Conservation (phyloP, 2,329 filamentous ascomycete species). For the Tolypocladium paradoxum region DNA sequence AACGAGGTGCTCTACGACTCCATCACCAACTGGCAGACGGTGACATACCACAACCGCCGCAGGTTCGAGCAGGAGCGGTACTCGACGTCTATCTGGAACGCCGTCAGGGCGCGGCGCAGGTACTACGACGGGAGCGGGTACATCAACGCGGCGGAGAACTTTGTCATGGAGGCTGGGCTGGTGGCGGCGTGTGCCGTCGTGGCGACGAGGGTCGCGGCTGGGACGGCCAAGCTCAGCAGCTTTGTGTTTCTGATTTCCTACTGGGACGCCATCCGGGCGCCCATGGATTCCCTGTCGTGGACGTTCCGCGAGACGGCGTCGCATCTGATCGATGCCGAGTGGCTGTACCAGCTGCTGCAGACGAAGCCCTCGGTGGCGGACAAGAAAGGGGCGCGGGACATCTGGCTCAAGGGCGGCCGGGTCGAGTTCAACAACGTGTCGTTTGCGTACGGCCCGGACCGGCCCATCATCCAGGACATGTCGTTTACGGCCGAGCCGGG, state of each 20-base stretch:
- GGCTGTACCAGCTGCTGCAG: conserved; percentile 44
- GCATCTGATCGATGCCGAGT: conserved; percentile 55
- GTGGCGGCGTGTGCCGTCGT: conserved; percentile 3
- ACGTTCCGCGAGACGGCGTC: conserved; percentile 15
- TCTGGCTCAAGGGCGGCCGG: conserved; percentile 33
- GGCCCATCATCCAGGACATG: conserved; percentile 37
- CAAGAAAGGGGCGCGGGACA: conserved; percentile 28
- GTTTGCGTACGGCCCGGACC: conserved; percentile 45
- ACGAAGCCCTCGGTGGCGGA: conserved; percentile 46
- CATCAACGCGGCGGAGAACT: conserved; percentile 4
- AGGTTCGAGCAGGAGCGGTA: conserved; percentile 13
- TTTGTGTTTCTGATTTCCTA: conserved; percentile 57
- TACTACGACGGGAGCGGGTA: conserved; percentile 2
- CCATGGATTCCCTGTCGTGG: conserved; percentile 22
- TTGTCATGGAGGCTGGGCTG: conserved; percentile 9
- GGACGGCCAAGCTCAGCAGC: conserved; percentile 16
- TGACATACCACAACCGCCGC: conserved; percentile 6
- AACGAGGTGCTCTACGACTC: conserved; percentile 3
- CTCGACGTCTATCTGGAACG: conserved; percentile 2
- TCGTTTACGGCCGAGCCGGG: conserved; percentile 38
- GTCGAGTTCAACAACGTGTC: conserved; percentile 44
- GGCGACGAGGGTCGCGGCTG: conserved; percentile 3
- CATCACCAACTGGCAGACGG: conserved; percentile 3
- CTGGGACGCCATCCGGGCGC: conserved; percentile 39
- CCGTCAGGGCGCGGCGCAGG: neutral